A percentile compares a stretch with the other conserved stretches of the same genome.
Conservation (phyloP, 352 stramenopile species). For the Pythium utonaiense region DNA sequence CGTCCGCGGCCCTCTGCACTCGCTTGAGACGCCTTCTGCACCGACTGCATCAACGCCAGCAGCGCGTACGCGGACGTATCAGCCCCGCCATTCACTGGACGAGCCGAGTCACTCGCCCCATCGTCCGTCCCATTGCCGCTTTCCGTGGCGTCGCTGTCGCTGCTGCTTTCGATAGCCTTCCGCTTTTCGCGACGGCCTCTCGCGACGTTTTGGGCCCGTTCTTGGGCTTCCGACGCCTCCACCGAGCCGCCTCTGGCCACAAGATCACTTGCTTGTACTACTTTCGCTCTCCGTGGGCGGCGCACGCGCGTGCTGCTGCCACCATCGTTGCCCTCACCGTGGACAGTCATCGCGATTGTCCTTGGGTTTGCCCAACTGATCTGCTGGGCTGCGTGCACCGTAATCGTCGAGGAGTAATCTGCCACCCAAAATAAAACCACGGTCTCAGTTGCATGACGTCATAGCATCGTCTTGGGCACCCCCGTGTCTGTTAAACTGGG, state of each 20-base stretch:
- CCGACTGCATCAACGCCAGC: constrained; percentile 17
- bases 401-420: not conserved
- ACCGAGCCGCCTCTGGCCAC: not conserved
- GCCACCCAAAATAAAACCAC: not conserved
- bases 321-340: not conserved
- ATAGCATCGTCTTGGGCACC: not conserved
- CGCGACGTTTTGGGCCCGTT: not conserved
- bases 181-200: not conserved
- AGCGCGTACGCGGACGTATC: constrained; percentile 15
- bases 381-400: not conserved
- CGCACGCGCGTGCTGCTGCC: not conserved
- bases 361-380: not conserved
- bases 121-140: not conserved
- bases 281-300: not conserved
- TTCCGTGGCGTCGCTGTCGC: not conserved
- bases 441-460: no score
- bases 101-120: not conserved
- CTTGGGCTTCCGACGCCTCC: not conserved
- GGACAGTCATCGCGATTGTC: not conserved
- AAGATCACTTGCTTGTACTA: not conserved
- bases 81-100: not conserved
- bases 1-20: constrained; percentile 4
- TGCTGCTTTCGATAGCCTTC: not conserved
- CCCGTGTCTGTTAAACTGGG: no score
- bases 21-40: constrained; percentile 11